phyloP scores from a whole-genome alignment of 768 basidiomycete genomes.

The Lentinula aciculospora region DNA sequence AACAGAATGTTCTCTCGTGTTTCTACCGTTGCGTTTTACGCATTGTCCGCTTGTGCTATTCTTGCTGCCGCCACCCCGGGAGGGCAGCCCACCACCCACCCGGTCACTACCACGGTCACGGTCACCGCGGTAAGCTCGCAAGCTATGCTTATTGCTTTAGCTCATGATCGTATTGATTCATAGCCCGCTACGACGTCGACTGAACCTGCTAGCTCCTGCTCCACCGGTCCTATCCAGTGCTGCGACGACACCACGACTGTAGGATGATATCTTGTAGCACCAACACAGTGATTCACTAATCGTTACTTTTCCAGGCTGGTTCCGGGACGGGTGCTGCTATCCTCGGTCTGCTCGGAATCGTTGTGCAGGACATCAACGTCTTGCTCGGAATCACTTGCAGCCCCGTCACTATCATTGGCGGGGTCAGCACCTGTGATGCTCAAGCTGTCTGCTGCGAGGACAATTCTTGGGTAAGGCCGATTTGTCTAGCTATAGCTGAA shows the following conservation, averaged over 20 bases:
- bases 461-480: background rate
- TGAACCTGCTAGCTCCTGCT: background rate
- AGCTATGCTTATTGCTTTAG: background rate
- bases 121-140: background rate
- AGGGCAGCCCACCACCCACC: background rate
- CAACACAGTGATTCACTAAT: background rate
- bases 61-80: conserved; percentile 1
- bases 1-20: background rate
- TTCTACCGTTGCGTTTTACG: background rate
- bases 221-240: background rate
- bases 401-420: conserved; percentile 8
- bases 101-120: background rate
- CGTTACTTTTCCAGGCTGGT: background rate
- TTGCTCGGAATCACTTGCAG: conserved; percentile 3
- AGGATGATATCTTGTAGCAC: background rate
- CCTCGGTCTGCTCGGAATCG: conserved; percentile 8
- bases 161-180: background rate
- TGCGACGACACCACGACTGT: background rate
- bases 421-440: background rate
- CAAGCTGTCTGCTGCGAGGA: background rate
- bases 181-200: background rate
- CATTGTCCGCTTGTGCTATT: background rate
- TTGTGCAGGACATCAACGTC: background rate
- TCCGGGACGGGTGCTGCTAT: background rate
- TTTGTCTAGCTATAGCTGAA: background rate